phyloP scores from a whole-genome alignment of 768 basidiomycete species.

The Gelatoporia subvermispora region DNA sequence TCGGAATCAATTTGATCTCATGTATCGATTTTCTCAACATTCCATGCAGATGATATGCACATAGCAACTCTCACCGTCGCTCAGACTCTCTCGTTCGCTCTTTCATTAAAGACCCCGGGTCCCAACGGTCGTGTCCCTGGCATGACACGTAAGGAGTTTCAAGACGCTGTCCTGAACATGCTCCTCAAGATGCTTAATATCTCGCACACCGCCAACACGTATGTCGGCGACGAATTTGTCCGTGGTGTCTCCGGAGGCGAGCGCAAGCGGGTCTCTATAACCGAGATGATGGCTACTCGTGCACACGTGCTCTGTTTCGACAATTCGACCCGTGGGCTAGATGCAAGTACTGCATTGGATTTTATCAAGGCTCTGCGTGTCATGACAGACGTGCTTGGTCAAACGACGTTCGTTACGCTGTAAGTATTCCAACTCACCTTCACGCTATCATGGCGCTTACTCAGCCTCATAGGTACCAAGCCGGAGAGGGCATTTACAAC shows the following conservation, averaged over 20 bases:
- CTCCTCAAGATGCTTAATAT: slow-evolving; percentile 81
- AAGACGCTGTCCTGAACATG: slow-evolving; percentile 51
- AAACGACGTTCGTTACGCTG: slow-evolving; percentile 77
- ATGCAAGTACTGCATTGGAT: slow-evolving; percentile 86
- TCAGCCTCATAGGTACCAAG: slow-evolving; percentile 39
- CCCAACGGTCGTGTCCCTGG: slow-evolving; percentile 69
- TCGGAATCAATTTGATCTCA: not conserved
- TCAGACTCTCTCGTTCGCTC: slow-evolving; percentile 68
- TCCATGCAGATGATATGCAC: slow-evolving; percentile 66
- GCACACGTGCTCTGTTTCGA: slow-evolving; percentile 82
- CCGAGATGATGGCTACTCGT: slow-evolving; percentile 82
- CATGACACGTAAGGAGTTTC: slow-evolving; percentile 54
- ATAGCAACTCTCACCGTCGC: slow-evolving; percentile 78
- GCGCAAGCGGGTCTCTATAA: slow-evolving; percentile 76
- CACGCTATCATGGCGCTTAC: not conserved
- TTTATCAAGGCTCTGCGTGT: slow-evolving; percentile 75
- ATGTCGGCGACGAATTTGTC: slow-evolving; percentile 85
- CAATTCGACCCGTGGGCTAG: slow-evolving; percentile 76
- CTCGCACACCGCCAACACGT: slow-evolving; percentile 69
- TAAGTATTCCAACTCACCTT: slow-evolving; percentile 28
- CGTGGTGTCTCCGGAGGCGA: slow-evolving; percentile 79
- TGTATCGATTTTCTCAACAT: not conserved
- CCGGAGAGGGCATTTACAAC: slow-evolving; percentile 72
- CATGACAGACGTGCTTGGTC: slow-evolving; percentile 78
- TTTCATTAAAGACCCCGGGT: slow-evolving; percentile 72